Conservation (phyloP, 2,329 filamentous ascomycete species). For the Ilyonectria robusta region DNA sequence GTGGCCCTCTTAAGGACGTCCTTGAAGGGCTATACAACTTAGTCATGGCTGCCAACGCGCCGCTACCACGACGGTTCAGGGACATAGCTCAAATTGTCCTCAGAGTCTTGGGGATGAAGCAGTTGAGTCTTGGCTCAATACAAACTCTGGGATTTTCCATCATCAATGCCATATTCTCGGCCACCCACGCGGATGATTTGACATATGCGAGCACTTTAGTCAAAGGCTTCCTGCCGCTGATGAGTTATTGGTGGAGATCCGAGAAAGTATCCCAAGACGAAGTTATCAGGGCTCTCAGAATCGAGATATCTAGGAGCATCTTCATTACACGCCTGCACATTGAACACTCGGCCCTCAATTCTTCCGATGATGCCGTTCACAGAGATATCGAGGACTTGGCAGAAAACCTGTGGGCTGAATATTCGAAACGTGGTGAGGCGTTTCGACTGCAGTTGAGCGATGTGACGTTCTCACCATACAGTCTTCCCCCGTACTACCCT, state of each 20-base stretch:
- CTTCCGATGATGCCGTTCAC: constrained; percentile 55
- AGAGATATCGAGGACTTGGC: constrained; percentile 74
- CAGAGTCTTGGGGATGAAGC: constrained; percentile 72
- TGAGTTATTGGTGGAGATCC: constrained; percentile 84
- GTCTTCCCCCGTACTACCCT: constrained; percentile 61
- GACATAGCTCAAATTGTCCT: constrained; percentile 70
- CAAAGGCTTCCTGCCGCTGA: constrained; percentile 75
- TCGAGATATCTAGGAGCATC: constrained; percentile 83
- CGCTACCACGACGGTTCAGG: constrained; percentile 69
- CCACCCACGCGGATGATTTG: constrained; percentile 78
- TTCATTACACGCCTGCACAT: constrained; percentile 76
- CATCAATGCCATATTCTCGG: constrained; percentile 79
- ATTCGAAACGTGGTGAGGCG: constrained; percentile 78
- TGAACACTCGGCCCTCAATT: constrained; percentile 66
- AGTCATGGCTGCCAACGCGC: constrained; percentile 76
- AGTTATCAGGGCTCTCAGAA: constrained; percentile 74
- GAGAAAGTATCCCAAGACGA: constrained; percentile 74
- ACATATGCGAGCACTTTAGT: constrained; percentile 73
- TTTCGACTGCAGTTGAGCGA: constrained; percentile 86
- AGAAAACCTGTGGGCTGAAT: constrained; percentile 83
- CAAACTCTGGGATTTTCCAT: constrained; percentile 82
- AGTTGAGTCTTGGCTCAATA: constrained; percentile 71
- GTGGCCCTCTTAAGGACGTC: constrained; percentile 53
- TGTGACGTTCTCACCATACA: constrained; percentile 69
- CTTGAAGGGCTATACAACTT: constrained; percentile 77